Evolutionary conservation across 2,329 filamentous ascomycete species (phyloP).

Genomic region (Cytospora schulzeri): DNA sequence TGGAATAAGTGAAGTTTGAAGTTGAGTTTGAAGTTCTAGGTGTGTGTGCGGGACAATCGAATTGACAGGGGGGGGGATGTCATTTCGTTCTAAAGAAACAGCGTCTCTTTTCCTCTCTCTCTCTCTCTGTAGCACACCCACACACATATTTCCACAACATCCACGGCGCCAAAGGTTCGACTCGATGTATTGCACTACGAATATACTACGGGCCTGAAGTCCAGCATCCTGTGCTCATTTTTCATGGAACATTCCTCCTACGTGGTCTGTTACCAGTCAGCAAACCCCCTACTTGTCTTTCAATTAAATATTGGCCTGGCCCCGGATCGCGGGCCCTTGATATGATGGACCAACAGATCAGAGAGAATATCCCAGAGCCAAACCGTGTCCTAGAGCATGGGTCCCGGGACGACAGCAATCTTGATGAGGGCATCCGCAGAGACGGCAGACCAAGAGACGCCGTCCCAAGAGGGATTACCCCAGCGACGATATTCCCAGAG

Average conservation of each 20-base stretch:
- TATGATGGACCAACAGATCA: not conserved
- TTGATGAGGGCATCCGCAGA: not conserved
- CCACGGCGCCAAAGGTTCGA: not conserved
- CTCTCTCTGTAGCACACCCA: not conserved
- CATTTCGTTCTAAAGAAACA: too few relatives aligned
- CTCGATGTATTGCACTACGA: not conserved
- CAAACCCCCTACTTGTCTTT: not conserved
- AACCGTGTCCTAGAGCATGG: not conserved
- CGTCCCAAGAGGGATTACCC: too few relatives aligned
- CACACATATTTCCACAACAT: too few relatives aligned
- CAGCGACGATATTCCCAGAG: too few relatives aligned
- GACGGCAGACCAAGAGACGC: too few relatives aligned
- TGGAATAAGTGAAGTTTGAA: too few relatives aligned
- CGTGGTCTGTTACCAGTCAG: not conserved
- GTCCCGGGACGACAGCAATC: too few relatives aligned
- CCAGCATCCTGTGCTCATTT: not conserved
- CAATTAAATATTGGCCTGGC: not conserved
- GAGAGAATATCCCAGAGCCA: not conserved
- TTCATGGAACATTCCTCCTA: too few relatives aligned
- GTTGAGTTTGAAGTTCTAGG: too few relatives aligned
- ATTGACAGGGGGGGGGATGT: too few relatives aligned
- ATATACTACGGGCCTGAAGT: not conserved
- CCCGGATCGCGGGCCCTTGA: not conserved
- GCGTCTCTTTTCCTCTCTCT: not conserved
- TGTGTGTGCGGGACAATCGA: too few relatives aligned